Evolutionary conservation across 176 grass and related monocot species (phyloP), one percentile per base, ranked within the genome.

Genomic region (Carex pumila): DNA sequence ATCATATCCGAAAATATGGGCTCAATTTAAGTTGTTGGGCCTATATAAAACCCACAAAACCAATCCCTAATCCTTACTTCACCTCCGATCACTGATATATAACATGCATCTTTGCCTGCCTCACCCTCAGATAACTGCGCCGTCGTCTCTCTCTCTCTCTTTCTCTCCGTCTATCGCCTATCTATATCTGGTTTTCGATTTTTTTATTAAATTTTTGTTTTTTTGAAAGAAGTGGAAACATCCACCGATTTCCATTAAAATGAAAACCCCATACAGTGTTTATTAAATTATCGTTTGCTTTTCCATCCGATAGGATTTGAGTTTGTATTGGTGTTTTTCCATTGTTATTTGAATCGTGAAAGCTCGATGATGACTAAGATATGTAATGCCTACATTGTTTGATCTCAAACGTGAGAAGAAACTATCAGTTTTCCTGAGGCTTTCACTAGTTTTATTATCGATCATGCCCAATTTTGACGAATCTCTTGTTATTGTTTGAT

Each of bases 351-450:
- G 53, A 31, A 4, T 66, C n/a, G 4, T 66, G 34, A 50, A 83
- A 68, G 80, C 61, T 65, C 60, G 2, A 22, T 83, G 80, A 83
- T 47, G 80, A 83, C n/a, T 6, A 68, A 83, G 7, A 82, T 11
- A 67, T n/a, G 1, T 64, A 10, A 75, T 78, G 83, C 67, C 83
- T 85, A 77, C 83, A 85, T 83, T 83, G 80, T 83, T 83, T 83
- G 80, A 83, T 83, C 61, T 83, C 63, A 63, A 65, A 64, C 13
- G 13, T 83, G 80, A 83, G 19, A 68, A 83, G 7, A 85, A 61
- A 75, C 34, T 19, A 32, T 69, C 19, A 59, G 10, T 49, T 34
- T n/a, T 79, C 65, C 74, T 79, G 63, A 78, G 62, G 62, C 58
- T 55, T 86, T 86, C 58, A 53, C 43, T 64, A 15, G 39, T 9